These are phyloP conservation scores for Pilasporangium apinafurcum DNA, from an alignment of 352 stramenopile species.

Conservation along the genomic window DNA sequence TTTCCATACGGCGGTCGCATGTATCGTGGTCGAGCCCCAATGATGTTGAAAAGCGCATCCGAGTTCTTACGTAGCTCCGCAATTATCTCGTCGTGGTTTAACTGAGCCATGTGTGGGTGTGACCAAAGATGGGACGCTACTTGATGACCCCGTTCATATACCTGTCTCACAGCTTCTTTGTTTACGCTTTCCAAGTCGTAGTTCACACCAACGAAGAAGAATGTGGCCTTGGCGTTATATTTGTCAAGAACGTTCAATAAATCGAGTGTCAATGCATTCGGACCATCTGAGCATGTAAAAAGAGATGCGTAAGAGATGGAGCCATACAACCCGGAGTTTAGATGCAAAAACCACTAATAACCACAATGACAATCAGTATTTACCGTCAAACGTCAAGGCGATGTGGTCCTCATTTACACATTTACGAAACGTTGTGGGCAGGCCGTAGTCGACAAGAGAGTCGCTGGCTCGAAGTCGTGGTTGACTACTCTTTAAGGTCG, in stretches of 20 bases:
- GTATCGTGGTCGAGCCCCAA: conserved; percentile 1
- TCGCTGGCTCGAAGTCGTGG: no score
- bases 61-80: not conserved
- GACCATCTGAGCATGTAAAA: conserved; percentile 1
- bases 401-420: conserved; percentile 4
- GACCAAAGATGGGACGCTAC: conserved; percentile 4
- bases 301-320: not conserved
- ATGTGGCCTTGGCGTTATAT: conserved; percentile 1
- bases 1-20: conserved; percentile 3
- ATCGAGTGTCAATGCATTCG: conserved; percentile 1
- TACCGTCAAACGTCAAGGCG: conserved; percentile 5
- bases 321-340: not conserved
- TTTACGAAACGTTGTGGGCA: not conserved
- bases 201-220: conserved; percentile 8
- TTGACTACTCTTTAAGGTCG: no score
- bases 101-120: not conserved
- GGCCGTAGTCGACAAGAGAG: no score
- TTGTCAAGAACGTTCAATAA: conserved; percentile 1
- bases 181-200: not conserved
- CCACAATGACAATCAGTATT: not conserved
- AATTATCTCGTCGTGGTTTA: not conserved
- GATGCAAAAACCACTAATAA: not conserved
- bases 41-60: not conserved
- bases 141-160: not conserved
- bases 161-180: not conserved